phyloP scores from a whole-genome alignment of 495 filamentous ascomycete species.

The Podospora comata region DNA sequence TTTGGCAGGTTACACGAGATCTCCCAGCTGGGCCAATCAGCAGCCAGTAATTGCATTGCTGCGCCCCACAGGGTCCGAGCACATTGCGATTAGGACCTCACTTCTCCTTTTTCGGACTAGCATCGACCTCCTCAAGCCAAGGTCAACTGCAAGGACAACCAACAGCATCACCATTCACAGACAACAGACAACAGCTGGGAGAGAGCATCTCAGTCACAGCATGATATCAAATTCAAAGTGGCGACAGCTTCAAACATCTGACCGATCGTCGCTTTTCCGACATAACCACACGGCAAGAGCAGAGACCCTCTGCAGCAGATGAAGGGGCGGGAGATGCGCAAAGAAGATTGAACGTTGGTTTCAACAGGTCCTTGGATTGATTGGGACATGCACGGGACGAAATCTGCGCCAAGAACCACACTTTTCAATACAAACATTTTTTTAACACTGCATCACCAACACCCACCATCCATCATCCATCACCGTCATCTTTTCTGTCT shows the following conservation, averaged over 20 bases:
- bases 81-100: conserved; percentile 11
- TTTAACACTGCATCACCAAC: neutral
- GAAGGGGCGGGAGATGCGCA: too few species aligned
- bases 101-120: neutral
- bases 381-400: neutral
- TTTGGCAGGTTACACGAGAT: conserved; percentile 3
- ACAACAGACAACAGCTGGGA: too few species aligned
- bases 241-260: too few species aligned
- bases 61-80: conserved; percentile 24
- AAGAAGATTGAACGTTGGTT: too few species aligned
- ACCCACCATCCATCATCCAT: neutral
- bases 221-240: too few species aligned
- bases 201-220: too few species aligned
- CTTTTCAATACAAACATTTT: neutral
- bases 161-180: neutral
- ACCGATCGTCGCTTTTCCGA: too few species aligned
- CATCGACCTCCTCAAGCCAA: neutral
- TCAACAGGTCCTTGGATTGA: neutral
- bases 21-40: conserved; percentile 6
- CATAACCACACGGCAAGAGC: too few species aligned
- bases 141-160: neutral
- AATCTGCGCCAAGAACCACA: neutral
- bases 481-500: too few species aligned
- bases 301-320: too few species aligned
- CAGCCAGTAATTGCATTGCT: conserved; percentile 6